Percentiles rank a stretch among this genome's conserved stretches.
Evolutionary conservation across 768 basidiomycete species (phyloP).

Genomic region (Cyclocybe cylindracea): DNA sequence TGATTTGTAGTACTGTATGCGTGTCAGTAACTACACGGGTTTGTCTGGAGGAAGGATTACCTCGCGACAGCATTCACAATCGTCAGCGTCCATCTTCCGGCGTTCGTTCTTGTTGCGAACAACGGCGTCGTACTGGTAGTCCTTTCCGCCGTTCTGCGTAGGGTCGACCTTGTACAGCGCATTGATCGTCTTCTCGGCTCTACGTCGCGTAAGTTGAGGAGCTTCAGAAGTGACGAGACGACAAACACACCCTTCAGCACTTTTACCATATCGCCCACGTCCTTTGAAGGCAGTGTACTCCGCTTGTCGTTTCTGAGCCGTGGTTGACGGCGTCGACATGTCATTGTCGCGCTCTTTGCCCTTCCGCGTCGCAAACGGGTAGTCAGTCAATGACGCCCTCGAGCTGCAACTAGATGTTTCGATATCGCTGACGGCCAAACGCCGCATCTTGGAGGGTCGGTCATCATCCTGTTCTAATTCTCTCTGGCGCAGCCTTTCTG

Average conservation of each 20-base stretch:
- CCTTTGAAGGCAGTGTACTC: conserved; percentile 57
- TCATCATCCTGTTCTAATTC: conserved; percentile 2
- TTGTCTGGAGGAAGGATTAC: conserved; percentile 34
- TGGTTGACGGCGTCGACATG: conserved; percentile 22
- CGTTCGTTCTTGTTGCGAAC: conserved; percentile 68
- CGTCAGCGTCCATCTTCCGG: conserved; percentile 66
- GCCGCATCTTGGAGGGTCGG: conserved; percentile 16
- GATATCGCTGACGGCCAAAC: conserved; percentile 12
- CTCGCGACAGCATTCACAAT: conserved; percentile 82
- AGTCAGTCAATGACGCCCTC: background rate
- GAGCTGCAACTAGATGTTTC: background rate
- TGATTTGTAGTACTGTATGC: conserved; percentile 73
- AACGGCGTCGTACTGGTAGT: conserved; percentile 75
- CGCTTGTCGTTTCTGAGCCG: conserved; percentile 22
- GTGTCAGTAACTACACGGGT: background rate
- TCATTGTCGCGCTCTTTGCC: conserved; percentile 22
- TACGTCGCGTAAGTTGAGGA: background rate
- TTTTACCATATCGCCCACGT: conserved; percentile 57
- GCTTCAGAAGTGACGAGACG: background rate
- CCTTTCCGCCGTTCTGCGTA: conserved; percentile 60
- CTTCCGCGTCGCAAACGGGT: conserved; percentile 4
- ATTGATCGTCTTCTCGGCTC: conserved; percentile 49
- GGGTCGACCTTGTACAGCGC: conserved; percentile 68
- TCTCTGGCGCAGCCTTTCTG: background rate
- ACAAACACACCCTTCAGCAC: conserved; percentile 27